Evolutionary conservation across 352 stramenopile species (phyloP).

Genomic region (Phytophthora palmivora): DNA sequence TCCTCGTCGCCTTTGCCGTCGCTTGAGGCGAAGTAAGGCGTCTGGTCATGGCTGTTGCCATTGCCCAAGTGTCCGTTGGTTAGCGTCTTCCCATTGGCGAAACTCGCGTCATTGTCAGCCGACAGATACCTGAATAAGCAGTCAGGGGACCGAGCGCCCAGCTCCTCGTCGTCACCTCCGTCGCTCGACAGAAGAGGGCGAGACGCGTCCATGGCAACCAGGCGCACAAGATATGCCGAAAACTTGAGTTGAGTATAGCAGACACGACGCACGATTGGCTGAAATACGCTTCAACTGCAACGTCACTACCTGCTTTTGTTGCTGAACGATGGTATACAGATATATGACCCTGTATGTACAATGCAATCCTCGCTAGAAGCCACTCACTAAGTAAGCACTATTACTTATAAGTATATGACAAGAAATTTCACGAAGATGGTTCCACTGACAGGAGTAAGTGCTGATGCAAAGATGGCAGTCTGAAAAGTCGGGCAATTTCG

Average conservation of each 20-base stretch:
- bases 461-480: too few relatives aligned
- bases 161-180: slow-evolving; percentile 30
- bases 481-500: too few relatives aligned
- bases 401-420: too few relatives aligned
- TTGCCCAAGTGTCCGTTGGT: slow-evolving; percentile 20
- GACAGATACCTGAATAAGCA: slow-evolving; percentile 35
- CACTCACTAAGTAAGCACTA: too few relatives aligned
- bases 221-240: slow-evolving; percentile 16
- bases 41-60: slow-evolving; percentile 24
- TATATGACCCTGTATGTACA: too few relatives aligned
- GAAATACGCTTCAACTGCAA: slow-evolving; percentile 10
- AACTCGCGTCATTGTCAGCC: slow-evolving; percentile 10
- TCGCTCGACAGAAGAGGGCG: slow-evolving; percentile 56
- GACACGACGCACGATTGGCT: slow-evolving; percentile 12
- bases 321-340: too few relatives aligned
- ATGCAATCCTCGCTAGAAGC: too few relatives aligned
- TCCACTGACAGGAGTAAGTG: too few relatives aligned
- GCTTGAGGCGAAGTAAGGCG: slow-evolving; percentile 21
- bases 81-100: slow-evolving; percentile 10
- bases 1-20: slow-evolving; percentile 35
- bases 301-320: neutral
- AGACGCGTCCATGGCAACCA: slow-evolving; percentile 51
- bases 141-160: slow-evolving; percentile 22
- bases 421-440: too few relatives aligned
- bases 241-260: slow-evolving; percentile 15